Conservation (phyloP, 371 early-diverging fungal species). For the Synchytrium microbalum region DNA sequence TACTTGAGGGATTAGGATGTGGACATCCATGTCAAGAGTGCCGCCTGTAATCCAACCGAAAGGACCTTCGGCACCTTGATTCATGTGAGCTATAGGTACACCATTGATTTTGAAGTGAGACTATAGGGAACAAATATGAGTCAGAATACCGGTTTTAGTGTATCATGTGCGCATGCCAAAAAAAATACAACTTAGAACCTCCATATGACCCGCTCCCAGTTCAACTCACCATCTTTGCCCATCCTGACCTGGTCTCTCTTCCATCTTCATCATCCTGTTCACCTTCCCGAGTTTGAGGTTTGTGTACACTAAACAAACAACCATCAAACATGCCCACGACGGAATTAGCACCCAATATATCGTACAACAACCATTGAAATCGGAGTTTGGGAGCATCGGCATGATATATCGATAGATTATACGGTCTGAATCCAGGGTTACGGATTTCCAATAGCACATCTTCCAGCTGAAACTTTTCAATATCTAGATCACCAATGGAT, state of each 20-base stretch:
- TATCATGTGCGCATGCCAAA: too few relatives aligned
- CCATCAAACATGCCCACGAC: conserved; percentile 91
- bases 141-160: neutral
- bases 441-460: conserved; percentile 68
- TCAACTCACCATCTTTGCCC: conserved; percentile 25
- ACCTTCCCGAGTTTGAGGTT: conserved; percentile 49
- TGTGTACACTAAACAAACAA: conserved; percentile 85
- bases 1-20: conserved; percentile 32
- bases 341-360: conserved; percentile 78
- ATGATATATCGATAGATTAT: conserved; percentile 75
- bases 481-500: conserved; percentile 76
- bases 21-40: conserved; percentile 65
- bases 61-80: conserved; percentile 78
- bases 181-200: conserved; percentile 6
- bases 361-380: conserved; percentile 89
- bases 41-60: conserved; percentile 92
- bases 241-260: conserved; percentile 8
- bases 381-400: conserved; percentile 75
- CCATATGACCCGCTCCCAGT: conserved; percentile 23
- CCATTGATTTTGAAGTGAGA: conserved; percentile 85
- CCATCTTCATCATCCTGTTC: conserved; percentile 11
- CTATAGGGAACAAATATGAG: conserved; percentile 26
- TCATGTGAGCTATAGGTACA: conserved; percentile 85
- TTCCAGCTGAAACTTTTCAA: conserved; percentile 67
- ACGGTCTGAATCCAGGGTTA: conserved; percentile 83